phyloP scores from a whole-genome alignment of 2,329 filamentous ascomycete genomes.

The Ophiostoma piceae region DNA sequence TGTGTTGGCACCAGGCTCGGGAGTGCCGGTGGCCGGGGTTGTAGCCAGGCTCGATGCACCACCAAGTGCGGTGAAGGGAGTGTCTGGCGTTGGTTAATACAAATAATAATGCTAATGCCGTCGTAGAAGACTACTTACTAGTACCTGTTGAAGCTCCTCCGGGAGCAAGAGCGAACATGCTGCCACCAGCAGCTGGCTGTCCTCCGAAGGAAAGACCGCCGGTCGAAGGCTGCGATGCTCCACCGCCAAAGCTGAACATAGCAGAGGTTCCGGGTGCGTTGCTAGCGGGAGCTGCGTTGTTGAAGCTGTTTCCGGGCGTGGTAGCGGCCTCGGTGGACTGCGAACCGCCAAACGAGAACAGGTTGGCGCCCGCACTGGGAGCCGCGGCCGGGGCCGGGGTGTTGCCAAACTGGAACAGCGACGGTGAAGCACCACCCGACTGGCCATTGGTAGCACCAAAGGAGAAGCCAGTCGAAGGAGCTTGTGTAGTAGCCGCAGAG shows the following conservation, averaged over 20 bases:
- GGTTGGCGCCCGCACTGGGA: conserved; percentile 21
- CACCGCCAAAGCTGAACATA: conserved; percentile 35
- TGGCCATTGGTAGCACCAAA: conserved; percentile 35
- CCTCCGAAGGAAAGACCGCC: conserved; percentile 30
- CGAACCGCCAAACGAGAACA: conserved; percentile 38
- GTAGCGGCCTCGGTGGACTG: conserved; percentile 27
- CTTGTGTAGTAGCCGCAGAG: conserved; percentile 25
- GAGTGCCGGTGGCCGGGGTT: conserved; percentile 54
- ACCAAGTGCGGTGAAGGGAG: conserved; percentile 49
- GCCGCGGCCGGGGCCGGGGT: conserved; percentile 7
- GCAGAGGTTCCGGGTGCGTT: conserved; percentile 28
- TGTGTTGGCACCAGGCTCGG: conserved; percentile 47
- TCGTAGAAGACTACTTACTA: conserved; percentile 35
- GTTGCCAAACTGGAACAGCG: conserved; percentile 30
- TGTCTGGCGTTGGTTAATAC: conserved; percentile 39
- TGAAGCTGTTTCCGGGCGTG: conserved; percentile 27
- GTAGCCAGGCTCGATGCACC: conserved; percentile 57
- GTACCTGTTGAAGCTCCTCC: conserved; percentile 39
- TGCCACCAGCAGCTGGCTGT: conserved; percentile 29
- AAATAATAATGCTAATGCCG: not conserved
- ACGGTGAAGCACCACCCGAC: conserved; percentile 18
- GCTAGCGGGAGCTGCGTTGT: conserved; percentile 25
- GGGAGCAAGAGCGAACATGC: conserved; percentile 34
- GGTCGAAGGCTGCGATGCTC: conserved; percentile 31
- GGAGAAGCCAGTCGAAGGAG: conserved; percentile 34